These are phyloP conservation scores for Chlorella sp. DNA, from an alignment of 139 green algal species.

Conservation along the genomic window DNA sequence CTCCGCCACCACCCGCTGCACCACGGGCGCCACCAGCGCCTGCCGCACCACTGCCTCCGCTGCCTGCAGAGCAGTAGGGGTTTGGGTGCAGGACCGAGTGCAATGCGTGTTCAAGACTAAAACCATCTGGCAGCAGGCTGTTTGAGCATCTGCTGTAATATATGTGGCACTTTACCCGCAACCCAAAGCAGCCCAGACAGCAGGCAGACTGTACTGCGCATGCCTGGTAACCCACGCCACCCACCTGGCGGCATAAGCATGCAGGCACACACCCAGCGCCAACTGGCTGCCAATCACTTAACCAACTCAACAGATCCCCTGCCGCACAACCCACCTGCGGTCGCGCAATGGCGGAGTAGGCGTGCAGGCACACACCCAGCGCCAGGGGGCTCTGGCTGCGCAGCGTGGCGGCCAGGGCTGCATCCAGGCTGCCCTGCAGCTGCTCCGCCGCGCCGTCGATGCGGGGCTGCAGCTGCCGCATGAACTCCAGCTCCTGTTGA, in stretches of 20 bases:
- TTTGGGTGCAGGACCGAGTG: no score
- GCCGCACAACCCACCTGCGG: conserved; percentile 17
- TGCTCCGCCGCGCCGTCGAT: conserved; percentile 56
- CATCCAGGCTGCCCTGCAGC: conserved; percentile 62
- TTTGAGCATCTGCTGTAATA: no score
- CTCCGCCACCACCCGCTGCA: conserved; percentile 46
- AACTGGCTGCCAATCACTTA: no score
- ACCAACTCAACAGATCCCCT: no score
- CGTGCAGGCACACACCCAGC: conserved; percentile 80
- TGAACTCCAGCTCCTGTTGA: conserved; percentile 76
- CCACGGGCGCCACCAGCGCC: conserved; percentile 73
- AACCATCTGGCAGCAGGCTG: no score
- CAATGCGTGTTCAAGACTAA: no score
- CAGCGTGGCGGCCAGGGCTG: conserved; percentile 64
- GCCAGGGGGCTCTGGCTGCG: conserved; percentile 41
- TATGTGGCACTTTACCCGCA: no score
- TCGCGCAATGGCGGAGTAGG: conserved; percentile 77
- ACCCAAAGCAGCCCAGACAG: no score
- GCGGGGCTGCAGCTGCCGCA: conserved; percentile 74
- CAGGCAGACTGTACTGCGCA: no score
- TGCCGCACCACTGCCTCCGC: conserved; percentile 63
- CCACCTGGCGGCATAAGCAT: no score
- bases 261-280: no score
- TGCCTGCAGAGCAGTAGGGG: neutral
- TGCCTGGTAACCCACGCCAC: no score